phyloP scores from a whole-genome alignment of 306 rosid genomes.

The Sechiopsis laciniata region DNA sequence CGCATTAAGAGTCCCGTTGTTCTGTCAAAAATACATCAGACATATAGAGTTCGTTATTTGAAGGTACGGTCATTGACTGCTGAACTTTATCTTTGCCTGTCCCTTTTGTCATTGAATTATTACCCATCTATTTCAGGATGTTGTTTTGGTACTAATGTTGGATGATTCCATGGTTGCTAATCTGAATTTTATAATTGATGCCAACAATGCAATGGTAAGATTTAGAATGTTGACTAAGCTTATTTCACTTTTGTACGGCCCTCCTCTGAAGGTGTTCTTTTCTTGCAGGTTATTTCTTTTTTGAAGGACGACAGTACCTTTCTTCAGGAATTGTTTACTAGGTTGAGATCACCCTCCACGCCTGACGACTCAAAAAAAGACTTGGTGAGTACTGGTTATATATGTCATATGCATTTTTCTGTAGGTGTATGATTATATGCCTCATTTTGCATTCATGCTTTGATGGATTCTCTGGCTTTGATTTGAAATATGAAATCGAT shows the following conservation, averaged over 20 bases:
- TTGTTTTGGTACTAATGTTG: slow-evolving; percentile 71
- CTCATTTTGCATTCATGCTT: not conserved
- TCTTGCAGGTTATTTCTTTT: slow-evolving; percentile 66
- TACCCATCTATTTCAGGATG: slow-evolving; percentile 59
- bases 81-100: slow-evolving; percentile 17
- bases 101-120: slow-evolving; percentile 21
- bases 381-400: slow-evolving; percentile 42
- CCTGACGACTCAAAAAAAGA: slow-evolving; percentile 68
- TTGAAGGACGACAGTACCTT: slow-evolving; percentile 79
- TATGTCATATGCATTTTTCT: not conserved
- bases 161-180: slow-evolving; percentile 73
- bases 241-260: not conserved
- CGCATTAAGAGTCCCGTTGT: slow-evolving; percentile 69
- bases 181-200: slow-evolving; percentile 75
- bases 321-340: slow-evolving; percentile 87
- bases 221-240: slow-evolving; percentile 24
- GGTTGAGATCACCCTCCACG: slow-evolving; percentile 62
- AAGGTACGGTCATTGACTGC: slow-evolving; percentile 46
- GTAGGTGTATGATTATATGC: slow-evolving; percentile 11
- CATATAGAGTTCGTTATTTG: slow-evolving; percentile 83
- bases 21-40: slow-evolving; percentile 89
- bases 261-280: slow-evolving; percentile 18
- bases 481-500: not conserved
- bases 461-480: not conserved
- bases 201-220: slow-evolving; percentile 78